Percentiles rank a stretch among this genome's conserved stretches.
Conservation (phyloP, 2,329 filamentous ascomycete genomes). For the Aspergillus fumigatus region DNA sequence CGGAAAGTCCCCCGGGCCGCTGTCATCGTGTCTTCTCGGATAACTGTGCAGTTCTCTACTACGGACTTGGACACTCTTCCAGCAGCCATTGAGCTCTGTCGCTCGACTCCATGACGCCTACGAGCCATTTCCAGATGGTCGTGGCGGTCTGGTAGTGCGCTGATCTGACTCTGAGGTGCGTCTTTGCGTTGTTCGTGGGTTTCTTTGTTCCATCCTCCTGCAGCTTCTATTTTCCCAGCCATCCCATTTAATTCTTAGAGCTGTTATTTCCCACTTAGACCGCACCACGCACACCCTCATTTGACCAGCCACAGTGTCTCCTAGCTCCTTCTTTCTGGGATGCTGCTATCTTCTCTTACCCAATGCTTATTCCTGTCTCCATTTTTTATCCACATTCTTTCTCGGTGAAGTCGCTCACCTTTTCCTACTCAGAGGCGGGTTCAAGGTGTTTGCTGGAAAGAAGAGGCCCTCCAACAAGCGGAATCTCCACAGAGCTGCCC, state of each 20-base stretch:
- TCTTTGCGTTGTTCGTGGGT: conserved; percentile 9
- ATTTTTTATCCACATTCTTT: conserved; percentile 24
- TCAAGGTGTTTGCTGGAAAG: conserved; percentile 6
- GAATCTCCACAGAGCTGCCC: conserved; percentile 9
- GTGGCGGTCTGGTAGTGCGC: conserved; percentile 19
- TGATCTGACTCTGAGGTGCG: conserved; percentile 1
- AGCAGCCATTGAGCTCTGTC: conserved; percentile 15
- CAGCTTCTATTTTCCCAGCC: conserved; percentile 31
- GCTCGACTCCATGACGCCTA: conserved; percentile 18
- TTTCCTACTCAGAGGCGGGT: conserved; percentile 6
- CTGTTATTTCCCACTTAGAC: neutral
- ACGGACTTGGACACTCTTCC: neutral
- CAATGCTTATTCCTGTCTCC: conserved; percentile 8
- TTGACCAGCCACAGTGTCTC: conserved; percentile 30
- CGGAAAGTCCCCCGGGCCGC: neutral
- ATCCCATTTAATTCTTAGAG: conserved; percentile 32
- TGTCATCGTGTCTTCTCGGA: conserved; percentile 1
- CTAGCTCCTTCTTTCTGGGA: conserved; percentile 8
- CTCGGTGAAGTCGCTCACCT: conserved; percentile 5
- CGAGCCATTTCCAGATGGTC: conserved; percentile 13
- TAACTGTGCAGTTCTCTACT: neutral
- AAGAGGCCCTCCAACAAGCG: conserved; percentile 5
- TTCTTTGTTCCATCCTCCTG: conserved; percentile 11
- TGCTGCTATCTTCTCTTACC: conserved; percentile 7
- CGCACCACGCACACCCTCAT: conserved; percentile 8